Conservation (phyloP, 1,284 basidiomycete genomes). For the Irpex sp. region DNA sequence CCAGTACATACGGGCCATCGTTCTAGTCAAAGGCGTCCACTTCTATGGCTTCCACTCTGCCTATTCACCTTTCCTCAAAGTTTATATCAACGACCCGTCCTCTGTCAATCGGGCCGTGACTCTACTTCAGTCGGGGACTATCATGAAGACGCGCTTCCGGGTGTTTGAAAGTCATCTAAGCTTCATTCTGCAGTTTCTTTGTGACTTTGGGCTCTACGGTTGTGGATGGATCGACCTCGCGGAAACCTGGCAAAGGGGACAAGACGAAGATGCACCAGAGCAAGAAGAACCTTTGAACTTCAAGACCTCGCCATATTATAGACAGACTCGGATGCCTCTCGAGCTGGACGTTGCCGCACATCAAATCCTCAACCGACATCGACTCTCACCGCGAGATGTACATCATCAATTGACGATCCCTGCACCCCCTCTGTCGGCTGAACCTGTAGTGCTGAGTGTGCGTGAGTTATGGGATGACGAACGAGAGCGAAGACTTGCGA, state of each 20-base stretch:
- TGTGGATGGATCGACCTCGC: slow-evolving; percentile 84
- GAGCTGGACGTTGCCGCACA: slow-evolving; percentile 84
- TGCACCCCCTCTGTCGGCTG: slow-evolving; percentile 46
- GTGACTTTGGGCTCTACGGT: slow-evolving; percentile 93
- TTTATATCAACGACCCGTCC: slow-evolving; percentile 73
- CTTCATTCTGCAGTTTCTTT: slow-evolving; percentile 90
- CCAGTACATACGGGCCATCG: slow-evolving; percentile 65
- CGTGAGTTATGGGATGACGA: slow-evolving; percentile 97
- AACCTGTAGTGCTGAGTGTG: slow-evolving; percentile 85
- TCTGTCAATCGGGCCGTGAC: slow-evolving; percentile 68
- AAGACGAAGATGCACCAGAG: slow-evolving; percentile 9
- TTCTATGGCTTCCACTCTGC: slow-evolving; percentile 95
- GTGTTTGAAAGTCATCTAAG: slow-evolving; percentile 90
- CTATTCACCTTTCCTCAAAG: slow-evolving; percentile 88
- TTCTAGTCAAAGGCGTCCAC: slow-evolving; percentile 90
- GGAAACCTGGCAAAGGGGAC: slow-evolving; percentile 54
- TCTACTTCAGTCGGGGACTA: slow-evolving; percentile 75
- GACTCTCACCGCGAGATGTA: slow-evolving; percentile 62
- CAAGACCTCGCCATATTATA: slow-evolving; percentile 46
- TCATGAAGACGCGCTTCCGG: slow-evolving; percentile 76
- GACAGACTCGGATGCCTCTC: slow-evolving; percentile 71
- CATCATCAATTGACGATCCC: slow-evolving; percentile 73
- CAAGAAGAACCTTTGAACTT: slow-evolving; percentile 8
- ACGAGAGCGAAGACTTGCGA: slow-evolving; percentile 60
- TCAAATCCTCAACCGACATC: slow-evolving; percentile 83